Evolutionary conservation across 1,139 yeast genomes (phyloP).

Genomic region (Citeromyces siamensis): DNA sequence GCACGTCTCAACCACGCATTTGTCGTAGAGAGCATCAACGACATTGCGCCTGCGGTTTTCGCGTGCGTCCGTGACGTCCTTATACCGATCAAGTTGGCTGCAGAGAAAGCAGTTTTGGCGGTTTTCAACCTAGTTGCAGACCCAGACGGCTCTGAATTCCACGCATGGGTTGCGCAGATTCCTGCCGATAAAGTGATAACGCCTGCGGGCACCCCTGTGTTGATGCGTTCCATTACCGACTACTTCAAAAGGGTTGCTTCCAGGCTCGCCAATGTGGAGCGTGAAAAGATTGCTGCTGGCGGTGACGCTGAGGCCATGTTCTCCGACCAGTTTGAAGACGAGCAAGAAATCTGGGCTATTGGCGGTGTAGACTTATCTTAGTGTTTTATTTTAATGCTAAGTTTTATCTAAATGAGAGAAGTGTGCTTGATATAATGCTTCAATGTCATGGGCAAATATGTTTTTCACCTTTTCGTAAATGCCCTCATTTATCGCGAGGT

Average conservation of each 20-base stretch:
- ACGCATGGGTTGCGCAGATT: constrained; percentile 37
- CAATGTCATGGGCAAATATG: constrained; percentile 31
- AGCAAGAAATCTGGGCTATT: constrained; percentile 77
- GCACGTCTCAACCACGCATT: constrained; percentile 47
- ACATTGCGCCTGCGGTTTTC: constrained; percentile 64
- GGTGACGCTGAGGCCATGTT: constrained; percentile 83
- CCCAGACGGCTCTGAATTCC: constrained; percentile 40
- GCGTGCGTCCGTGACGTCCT: constrained; percentile 73
- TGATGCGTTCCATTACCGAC: constrained; percentile 69
- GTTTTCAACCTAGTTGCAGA: constrained; percentile 66
- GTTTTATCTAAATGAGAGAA: background rate
- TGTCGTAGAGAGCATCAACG: constrained; percentile 39
- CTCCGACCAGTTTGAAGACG: constrained; percentile 81
- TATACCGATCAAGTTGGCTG: constrained; percentile 88
- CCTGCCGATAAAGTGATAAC: constrained; percentile 20
- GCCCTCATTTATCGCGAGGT: constrained; percentile 38
- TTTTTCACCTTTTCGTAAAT: constrained; percentile 26
- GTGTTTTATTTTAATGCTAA: background rate
- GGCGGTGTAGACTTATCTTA: constrained; percentile 45
- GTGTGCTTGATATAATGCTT: constrained; percentile 13
- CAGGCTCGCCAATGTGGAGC: constrained; percentile 73
- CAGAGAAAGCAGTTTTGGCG: constrained; percentile 80
- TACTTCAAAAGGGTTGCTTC: constrained; percentile 81
- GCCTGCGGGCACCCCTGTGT: constrained; percentile 34
- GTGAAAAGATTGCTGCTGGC: constrained; percentile 80